A percentile compares a stretch with the other conserved stretches of the same genome.
Evolutionary conservation across 2,329 filamentous ascomycete species (phyloP).

Genomic region (Penicillium sp.): DNA sequence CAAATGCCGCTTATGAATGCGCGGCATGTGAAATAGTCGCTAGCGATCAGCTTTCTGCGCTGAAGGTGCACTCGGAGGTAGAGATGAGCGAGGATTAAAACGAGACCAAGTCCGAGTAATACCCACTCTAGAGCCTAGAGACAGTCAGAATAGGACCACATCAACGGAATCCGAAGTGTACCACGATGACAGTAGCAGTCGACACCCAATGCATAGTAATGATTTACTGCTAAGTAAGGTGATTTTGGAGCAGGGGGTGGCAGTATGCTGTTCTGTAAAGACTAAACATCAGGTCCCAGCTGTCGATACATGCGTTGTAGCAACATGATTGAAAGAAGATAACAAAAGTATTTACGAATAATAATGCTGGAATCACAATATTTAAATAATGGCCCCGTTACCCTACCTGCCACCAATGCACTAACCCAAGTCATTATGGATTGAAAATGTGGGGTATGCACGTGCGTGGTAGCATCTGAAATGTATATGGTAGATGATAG

Average conservation of each 20-base stretch:
- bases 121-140: background rate
- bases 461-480: no score
- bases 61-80: constrained; percentile 2
- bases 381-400: no score
- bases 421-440: no score
- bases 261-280: background rate
- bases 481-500: no score
- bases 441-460: no score
- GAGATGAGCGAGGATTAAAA: constrained; percentile 4
- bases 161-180: background rate
- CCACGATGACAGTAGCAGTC: background rate
- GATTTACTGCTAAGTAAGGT: background rate
- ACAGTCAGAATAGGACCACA: background rate
- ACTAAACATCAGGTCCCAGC: background rate
- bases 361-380: no score
- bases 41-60: background rate
- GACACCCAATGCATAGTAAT: background rate
- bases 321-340: background rate
- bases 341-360: no score
- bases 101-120: background rate
- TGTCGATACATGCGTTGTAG: background rate
- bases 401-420: no score
- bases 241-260: background rate
- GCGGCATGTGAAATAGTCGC: constrained; percentile 2
- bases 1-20: background rate